Evolutionary conservation across 2,329 filamentous ascomycete species (phyloP).

Genomic region (Ceratocystis alfenasii): DNA sequence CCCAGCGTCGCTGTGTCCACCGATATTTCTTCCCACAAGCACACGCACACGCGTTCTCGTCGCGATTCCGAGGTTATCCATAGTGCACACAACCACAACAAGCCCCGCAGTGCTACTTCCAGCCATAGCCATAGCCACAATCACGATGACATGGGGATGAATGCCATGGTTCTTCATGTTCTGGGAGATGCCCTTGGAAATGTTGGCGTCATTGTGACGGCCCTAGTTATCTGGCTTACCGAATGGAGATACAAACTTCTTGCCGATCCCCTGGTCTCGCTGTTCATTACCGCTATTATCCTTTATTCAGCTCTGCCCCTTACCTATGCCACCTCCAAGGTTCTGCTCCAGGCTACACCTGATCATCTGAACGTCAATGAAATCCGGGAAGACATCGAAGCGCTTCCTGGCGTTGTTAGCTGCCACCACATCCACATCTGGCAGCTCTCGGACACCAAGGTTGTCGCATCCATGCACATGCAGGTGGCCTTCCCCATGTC

Average conservation of each 20-base stretch:
- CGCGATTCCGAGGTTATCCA: constrained; percentile 47
- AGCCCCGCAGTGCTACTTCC: constrained; percentile 49
- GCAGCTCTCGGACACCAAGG: constrained; percentile 90
- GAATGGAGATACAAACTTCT: constrained; percentile 72
- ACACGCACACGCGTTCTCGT: constrained; percentile 24
- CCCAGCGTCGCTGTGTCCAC: constrained; percentile 29
- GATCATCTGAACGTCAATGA: constrained; percentile 78
- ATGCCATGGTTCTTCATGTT: constrained; percentile 63
- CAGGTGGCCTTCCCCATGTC: constrained; percentile 85
- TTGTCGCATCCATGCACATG: constrained; percentile 86
- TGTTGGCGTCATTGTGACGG: constrained; percentile 71
- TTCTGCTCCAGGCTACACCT: constrained; percentile 87
- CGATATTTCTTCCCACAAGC: constrained; percentile 20
- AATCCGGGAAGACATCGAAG: constrained; percentile 81
- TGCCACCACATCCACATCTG: constrained; percentile 96
- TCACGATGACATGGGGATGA: constrained; percentile 91
- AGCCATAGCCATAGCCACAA: constrained; percentile 59
- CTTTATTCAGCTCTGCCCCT: constrained; percentile 64
- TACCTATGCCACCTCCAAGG: constrained; percentile 68
- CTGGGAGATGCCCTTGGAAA: constrained; percentile 79
- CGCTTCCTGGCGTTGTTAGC: constrained; percentile 71
- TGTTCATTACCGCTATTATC: constrained; percentile 79
- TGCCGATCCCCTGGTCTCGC: constrained; percentile 79
- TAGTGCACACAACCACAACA: constrained; percentile 65
- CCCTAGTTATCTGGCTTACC: constrained; percentile 83